phyloP scores from a whole-genome alignment of 2,329 filamentous ascomycete species.

The Calonectria montana region DNA sequence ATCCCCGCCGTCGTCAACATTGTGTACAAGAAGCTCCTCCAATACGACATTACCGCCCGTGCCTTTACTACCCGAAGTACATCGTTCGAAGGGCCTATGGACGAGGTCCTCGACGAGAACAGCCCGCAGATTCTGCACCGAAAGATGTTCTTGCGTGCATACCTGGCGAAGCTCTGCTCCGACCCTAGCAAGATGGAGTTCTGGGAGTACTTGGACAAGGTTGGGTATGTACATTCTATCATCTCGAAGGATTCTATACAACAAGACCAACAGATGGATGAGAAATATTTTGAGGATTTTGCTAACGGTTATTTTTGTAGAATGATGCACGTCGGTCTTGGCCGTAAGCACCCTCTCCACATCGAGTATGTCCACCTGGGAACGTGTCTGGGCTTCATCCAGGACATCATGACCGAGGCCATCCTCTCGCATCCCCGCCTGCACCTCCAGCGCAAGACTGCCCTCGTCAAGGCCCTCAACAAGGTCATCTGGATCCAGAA shows the following conservation, averaged over 20 bases:
- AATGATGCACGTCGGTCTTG: constrained; percentile 85
- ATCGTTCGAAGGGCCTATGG: constrained; percentile 74
- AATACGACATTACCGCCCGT: constrained; percentile 84
- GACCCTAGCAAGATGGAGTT: constrained; percentile 82
- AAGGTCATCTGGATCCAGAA: constrained; percentile 93
- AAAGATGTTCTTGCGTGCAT: constrained; percentile 83
- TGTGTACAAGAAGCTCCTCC: constrained; percentile 83
- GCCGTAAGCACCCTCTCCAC: constrained; percentile 77
- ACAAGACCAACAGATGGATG: not conserved
- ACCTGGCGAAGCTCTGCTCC: constrained; percentile 78
- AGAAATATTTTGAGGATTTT: not conserved
- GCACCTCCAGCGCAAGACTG: constrained; percentile 75
- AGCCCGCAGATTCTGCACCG: constrained; percentile 81
- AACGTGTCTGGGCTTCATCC: constrained; percentile 77
- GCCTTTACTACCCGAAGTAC: constrained; percentile 75
- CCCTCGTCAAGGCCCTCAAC: constrained; percentile 78
- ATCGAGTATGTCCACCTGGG: constrained; percentile 86
- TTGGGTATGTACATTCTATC: constrained; percentile 65
- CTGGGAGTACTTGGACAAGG: constrained; percentile 87
- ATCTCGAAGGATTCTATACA: not conserved
- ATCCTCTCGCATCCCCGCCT: constrained; percentile 78
- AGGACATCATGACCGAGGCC: constrained; percentile 81
- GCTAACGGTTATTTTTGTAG: constrained; percentile 45
- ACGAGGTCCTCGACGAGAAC: constrained; percentile 72
- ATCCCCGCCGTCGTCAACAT: constrained; percentile 87